phyloP scores from a whole-genome alignment of 371 early-diverging fungal species.

The Mucor velutinosus region DNA sequence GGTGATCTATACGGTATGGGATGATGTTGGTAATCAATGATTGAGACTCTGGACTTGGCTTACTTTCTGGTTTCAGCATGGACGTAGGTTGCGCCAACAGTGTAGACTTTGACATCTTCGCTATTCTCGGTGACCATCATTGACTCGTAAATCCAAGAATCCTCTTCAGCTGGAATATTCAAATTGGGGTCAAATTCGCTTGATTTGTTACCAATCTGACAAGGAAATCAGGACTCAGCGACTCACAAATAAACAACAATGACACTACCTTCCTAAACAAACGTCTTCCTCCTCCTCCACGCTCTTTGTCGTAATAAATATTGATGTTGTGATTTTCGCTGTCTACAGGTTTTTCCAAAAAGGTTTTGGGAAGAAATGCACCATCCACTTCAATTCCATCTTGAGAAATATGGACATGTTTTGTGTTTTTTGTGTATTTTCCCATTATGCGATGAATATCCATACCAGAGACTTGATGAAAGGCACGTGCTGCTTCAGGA shows the following conservation, averaged over 20 bases:
- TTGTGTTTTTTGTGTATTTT: slow-evolving; percentile 31
- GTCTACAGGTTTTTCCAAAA: slow-evolving; percentile 97
- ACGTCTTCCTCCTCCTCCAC: slow-evolving; percentile 91
- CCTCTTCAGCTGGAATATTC: slow-evolving; percentile 67
- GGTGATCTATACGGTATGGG: slow-evolving; percentile 71
- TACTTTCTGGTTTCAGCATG: slow-evolving; percentile 98
- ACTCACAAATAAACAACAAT: background rate
- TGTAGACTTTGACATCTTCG: slow-evolving; percentile 98
- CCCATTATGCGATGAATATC: slow-evolving; percentile 47
- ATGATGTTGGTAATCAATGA: background rate
- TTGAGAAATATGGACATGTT: slow-evolving; percentile 23
- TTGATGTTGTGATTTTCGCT: slow-evolving; percentile 98
- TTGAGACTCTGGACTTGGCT: slow-evolving; percentile 2
- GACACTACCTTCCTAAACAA: slow-evolving; percentile 89
- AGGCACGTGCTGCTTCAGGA: slow-evolving; percentile 40
- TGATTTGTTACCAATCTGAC: slow-evolving; percentile 90
- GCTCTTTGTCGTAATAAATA: slow-evolving; percentile 87
- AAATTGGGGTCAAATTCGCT: slow-evolving; percentile 86
- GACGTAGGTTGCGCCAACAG: slow-evolving; percentile 85
- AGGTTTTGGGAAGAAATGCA: slow-evolving; percentile 82
- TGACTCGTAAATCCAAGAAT: slow-evolving; percentile 95
- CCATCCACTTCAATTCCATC: slow-evolving; percentile 81
- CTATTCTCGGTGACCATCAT: slow-evolving; percentile 92
- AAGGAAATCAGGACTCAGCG: background rate
- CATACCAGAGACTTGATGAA: slow-evolving; percentile 55